Percentiles rank a stretch among this genome's conserved stretches.
phyloP scores from a whole-genome alignment of 2,329 filamentous ascomycete genomes.

The Tolypocladium capitatum region DNA sequence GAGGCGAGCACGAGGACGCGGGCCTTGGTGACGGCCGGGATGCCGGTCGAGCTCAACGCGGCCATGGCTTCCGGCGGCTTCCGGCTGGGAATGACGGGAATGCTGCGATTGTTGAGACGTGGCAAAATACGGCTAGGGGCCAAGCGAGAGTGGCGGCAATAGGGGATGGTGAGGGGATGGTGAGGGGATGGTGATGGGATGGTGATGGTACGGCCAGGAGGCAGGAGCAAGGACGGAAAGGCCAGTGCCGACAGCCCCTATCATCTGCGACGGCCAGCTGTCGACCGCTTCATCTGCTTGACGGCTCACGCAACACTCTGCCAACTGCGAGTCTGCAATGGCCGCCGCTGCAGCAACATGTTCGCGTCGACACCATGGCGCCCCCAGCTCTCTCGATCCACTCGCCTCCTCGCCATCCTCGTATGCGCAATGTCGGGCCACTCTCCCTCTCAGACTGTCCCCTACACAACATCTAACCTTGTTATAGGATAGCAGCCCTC shows the following conservation, averaged over 20 bases:
- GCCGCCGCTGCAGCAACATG: not conserved
- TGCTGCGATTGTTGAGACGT: too few relatives aligned
- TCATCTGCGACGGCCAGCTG: not conserved
- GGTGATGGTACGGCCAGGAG: too few relatives aligned
- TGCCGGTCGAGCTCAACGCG: not conserved
- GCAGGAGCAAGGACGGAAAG: not conserved
- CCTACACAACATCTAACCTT: not conserved
- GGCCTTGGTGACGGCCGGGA: constrained; percentile 15
- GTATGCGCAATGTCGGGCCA: not conserved
- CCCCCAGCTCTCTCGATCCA: not conserved
- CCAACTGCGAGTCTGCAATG: too few relatives aligned
- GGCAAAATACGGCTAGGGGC: not conserved
- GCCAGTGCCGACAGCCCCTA: not conserved
- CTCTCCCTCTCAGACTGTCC: too few relatives aligned
- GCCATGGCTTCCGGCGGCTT: not conserved
- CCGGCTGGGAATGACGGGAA: not conserved
- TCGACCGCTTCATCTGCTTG: not conserved
- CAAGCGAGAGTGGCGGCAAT: not conserved
- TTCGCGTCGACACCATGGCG: not conserved
- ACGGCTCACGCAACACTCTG: not conserved
- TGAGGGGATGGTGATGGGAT: too few relatives aligned
- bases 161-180: too few relatives aligned
- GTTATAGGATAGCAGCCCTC: not conserved
- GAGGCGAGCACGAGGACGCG: constrained; percentile 21
- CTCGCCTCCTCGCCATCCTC: not conserved